Percentiles rank a stretch among this genome's conserved stretches.
These are phyloP conservation scores for Viola odorata DNA, from an alignment of 345 rosid species.

Conservation along the genomic window DNA sequence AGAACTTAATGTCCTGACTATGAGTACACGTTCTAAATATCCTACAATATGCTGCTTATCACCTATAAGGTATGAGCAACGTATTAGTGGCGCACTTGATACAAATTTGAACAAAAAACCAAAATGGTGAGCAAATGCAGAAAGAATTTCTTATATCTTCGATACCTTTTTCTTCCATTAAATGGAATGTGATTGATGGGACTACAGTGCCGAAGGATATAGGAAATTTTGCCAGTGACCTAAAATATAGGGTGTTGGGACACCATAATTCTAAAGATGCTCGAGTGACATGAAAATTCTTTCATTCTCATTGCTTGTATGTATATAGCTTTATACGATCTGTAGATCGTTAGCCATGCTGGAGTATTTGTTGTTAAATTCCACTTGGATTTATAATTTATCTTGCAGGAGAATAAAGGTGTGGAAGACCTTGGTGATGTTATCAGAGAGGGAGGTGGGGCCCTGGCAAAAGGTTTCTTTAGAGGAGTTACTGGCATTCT, in stretches of 20 bases:
- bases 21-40: background rate
- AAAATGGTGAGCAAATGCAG: background rate
- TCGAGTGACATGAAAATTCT: too few relatives aligned
- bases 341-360: too few relatives aligned
- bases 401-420: slow-evolving; percentile 82
- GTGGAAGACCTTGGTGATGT: slow-evolving; percentile 94
- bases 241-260: too few relatives aligned
- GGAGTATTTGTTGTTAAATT: background rate
- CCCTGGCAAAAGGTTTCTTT: slow-evolving; percentile 89
- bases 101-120: background rate
- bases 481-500: slow-evolving; percentile 98
- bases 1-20: background rate
- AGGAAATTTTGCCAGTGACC: too few relatives aligned
- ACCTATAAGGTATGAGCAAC: background rate
- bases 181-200: background rate
- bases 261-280: too few relatives aligned
- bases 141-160: background rate
- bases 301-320: too few relatives aligned
- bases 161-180: background rate
- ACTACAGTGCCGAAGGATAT: background rate
- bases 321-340: too few relatives aligned
- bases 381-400: slow-evolving; percentile 15
- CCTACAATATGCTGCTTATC: background rate
- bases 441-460: slow-evolving; percentile 99
- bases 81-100: background rate